These are phyloP conservation scores for Paxillus involutus DNA, from an alignment of 768 basidiomycete genomes.

Conservation along the genomic window DNA sequence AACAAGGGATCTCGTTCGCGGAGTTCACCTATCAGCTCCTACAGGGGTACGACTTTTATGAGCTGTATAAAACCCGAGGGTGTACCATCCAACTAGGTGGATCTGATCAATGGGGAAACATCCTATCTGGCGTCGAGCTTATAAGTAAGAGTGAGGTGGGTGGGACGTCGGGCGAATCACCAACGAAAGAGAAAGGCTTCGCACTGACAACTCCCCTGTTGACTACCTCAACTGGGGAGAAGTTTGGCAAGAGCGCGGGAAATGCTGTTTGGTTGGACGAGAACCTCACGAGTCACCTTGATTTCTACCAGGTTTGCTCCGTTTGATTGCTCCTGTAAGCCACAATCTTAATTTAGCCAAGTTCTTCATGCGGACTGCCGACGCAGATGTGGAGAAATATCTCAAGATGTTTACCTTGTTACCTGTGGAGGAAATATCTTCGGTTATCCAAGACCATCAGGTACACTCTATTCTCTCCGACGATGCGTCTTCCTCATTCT, in stretches of 20 bases:
- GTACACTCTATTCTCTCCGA: conserved; percentile 33
- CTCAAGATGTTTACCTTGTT: conserved; percentile 84
- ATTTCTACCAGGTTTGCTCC: conserved; percentile 86
- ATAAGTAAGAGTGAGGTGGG: conserved; percentile 53
- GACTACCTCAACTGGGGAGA: conserved; percentile 85
- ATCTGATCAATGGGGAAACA: conserved; percentile 99
- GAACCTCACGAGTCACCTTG: conserved; percentile 77
- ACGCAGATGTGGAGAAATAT: conserved; percentile 78
- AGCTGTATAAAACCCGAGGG: conserved; percentile 58
- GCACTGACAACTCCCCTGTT: conserved; percentile 94
- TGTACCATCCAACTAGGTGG: conserved; percentile 93
- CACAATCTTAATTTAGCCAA: conserved; percentile 29
- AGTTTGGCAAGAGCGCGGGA: conserved; percentile 96
- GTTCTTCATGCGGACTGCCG: conserved; percentile 87
- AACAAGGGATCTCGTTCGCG: conserved; percentile 94
- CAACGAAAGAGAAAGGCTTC: conserved; percentile 46
- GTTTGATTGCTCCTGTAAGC: background rate
- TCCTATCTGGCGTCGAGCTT: conserved; percentile 89
- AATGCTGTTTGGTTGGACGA: conserved; percentile 93
- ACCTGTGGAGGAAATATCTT: conserved; percentile 53
- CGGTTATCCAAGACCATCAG: conserved; percentile 56
- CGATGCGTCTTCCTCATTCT: background rate
- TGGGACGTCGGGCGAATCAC: background rate
- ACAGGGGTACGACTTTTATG: conserved; percentile 93
- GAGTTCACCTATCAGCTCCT: conserved; percentile 98